A percentile compares a stretch with the other conserved stretches of the same genome.
Conservation (phyloP, 2,329 filamentous ascomycete species). For the Metarhizium rileyi region DNA sequence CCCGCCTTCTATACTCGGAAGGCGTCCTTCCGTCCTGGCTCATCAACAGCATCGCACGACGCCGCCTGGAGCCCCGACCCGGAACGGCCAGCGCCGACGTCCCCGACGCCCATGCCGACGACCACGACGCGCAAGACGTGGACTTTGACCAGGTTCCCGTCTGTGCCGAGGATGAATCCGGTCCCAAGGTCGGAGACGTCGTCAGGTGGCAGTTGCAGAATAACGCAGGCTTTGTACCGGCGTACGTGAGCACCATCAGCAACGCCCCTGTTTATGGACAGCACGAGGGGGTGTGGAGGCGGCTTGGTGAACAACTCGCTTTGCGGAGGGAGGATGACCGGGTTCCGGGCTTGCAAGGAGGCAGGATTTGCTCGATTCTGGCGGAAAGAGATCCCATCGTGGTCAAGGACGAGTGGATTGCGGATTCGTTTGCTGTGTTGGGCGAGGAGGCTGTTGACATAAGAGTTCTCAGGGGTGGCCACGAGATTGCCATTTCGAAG, state of each 20-base stretch:
- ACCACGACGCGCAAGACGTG: constrained; percentile 20
- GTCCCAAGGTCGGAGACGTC: constrained; percentile 45
- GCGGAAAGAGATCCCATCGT: constrained; percentile 60
- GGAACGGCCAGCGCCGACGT: constrained; percentile 22
- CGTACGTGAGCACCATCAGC: constrained; percentile 63
- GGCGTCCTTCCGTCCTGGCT: constrained; percentile 50
- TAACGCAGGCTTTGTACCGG: constrained; percentile 57
- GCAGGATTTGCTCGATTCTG: constrained; percentile 54
- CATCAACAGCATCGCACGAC: constrained; percentile 41
- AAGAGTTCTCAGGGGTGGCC: constrained; percentile 50
- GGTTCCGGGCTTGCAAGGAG: constrained; percentile 27
- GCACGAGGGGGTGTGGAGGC: constrained; percentile 45
- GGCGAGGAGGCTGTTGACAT: constrained; percentile 48
- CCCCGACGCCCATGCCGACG: constrained; percentile 29
- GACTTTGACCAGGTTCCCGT: constrained; percentile 41
- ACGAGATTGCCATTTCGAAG: constrained; percentile 58
- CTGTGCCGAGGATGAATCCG: constrained; percentile 35
- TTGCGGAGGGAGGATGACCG: constrained; percentile 23
- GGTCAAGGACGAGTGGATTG: constrained; percentile 50
- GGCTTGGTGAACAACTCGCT: constrained; percentile 40
- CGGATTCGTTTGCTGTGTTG: constrained; percentile 49
- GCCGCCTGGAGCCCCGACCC: constrained; percentile 35
- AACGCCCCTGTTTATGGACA: constrained; percentile 60
- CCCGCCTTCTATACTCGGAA: constrained; percentile 52
- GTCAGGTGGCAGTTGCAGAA: constrained; percentile 60